Conservation (phyloP, 2,329 filamentous ascomycete genomes). For the Thermoascus crustaceus region DNA sequence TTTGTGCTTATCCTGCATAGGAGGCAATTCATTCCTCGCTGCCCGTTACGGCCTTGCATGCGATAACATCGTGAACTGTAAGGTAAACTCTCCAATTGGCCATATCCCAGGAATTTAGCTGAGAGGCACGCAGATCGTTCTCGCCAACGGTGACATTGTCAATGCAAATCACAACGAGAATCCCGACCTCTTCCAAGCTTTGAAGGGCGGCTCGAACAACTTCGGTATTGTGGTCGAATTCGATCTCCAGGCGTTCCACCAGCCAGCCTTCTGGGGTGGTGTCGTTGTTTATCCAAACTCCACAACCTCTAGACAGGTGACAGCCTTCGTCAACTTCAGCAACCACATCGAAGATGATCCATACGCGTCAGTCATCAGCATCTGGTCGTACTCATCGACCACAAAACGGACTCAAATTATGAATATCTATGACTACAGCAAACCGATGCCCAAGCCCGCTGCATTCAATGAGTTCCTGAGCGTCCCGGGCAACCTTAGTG, state of each 20-base stretch:
- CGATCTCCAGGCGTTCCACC: slow-evolving; percentile 14
- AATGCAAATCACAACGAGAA: slow-evolving; percentile 37
- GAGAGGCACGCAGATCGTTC: slow-evolving; percentile 33
- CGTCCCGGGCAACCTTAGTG: slow-evolving; percentile 15
- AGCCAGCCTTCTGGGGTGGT: slow-evolving; percentile 17
- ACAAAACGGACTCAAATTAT: not conserved
- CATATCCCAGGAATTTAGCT: not conserved
- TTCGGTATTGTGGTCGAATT: slow-evolving; percentile 37
- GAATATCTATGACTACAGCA: slow-evolving; percentile 18
- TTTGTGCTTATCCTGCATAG: slow-evolving; percentile 8
- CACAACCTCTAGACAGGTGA: slow-evolving; percentile 13
- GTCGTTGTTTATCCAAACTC: slow-evolving; percentile 9
- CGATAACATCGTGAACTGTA: slow-evolving; percentile 42
- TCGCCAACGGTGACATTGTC: slow-evolving; percentile 43
- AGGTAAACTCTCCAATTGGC: slow-evolving; percentile 18
- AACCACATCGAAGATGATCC: slow-evolving; percentile 14
- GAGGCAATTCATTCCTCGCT: slow-evolving; percentile 45
- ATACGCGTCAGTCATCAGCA: slow-evolving; percentile 10
- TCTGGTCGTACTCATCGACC: not conserved
- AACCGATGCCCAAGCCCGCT: slow-evolving; percentile 18
- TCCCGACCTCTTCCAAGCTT: slow-evolving; percentile 44
- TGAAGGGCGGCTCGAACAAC: slow-evolving; percentile 52
- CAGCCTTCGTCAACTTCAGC: slow-evolving; percentile 13
- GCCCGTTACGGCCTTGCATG: slow-evolving; percentile 42
- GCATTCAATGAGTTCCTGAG: slow-evolving; percentile 25